phyloP scores from a whole-genome alignment of 352 stramenopile genomes.

The Globisporangium nodosum region DNA sequence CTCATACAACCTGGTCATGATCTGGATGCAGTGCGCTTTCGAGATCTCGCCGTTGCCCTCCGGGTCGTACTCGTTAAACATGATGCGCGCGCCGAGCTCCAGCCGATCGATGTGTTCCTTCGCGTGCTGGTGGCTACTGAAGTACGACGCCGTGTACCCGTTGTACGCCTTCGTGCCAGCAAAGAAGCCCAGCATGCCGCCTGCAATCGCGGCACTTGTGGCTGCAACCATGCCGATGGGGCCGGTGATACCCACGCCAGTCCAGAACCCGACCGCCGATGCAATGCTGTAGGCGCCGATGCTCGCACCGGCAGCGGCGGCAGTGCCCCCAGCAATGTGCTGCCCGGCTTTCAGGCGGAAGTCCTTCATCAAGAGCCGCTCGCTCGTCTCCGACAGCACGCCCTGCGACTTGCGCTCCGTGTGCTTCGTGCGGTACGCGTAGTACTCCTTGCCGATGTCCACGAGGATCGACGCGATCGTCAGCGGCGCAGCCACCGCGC shows the following conservation, averaged over 20 bases:
- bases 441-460: constrained; percentile 84
- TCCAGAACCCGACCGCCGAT: constrained; percentile 73
- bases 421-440: constrained; percentile 73
- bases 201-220: constrained; percentile 73
- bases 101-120: constrained; percentile 84
- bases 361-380: constrained; percentile 79
- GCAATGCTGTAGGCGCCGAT: constrained; percentile 70
- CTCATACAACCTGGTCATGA: constrained; percentile 77
- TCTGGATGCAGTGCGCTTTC: constrained; percentile 60
- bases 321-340: constrained; percentile 70
- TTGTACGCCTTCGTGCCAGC: constrained; percentile 76
- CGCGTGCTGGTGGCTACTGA: constrained; percentile 65
- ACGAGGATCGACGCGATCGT: constrained; percentile 83
- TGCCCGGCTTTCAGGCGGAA: constrained; percentile 80
- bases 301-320: constrained; percentile 65
- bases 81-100: constrained; percentile 69
- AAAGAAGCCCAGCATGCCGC: constrained; percentile 80
- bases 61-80: constrained; percentile 83
- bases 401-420: constrained; percentile 63
- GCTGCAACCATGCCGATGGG: constrained; percentile 73
- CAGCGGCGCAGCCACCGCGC: constrained; percentile 63
- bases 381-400: constrained; percentile 60
- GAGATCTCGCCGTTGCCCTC: constrained; percentile 53
- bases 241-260: constrained; percentile 69
- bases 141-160: constrained; percentile 66